Evolutionary conservation across 2,329 filamentous ascomycete genomes (phyloP), one percentile per base, ranked within the genome.

Genomic region (Pyrenochaeta sp.): DNA sequence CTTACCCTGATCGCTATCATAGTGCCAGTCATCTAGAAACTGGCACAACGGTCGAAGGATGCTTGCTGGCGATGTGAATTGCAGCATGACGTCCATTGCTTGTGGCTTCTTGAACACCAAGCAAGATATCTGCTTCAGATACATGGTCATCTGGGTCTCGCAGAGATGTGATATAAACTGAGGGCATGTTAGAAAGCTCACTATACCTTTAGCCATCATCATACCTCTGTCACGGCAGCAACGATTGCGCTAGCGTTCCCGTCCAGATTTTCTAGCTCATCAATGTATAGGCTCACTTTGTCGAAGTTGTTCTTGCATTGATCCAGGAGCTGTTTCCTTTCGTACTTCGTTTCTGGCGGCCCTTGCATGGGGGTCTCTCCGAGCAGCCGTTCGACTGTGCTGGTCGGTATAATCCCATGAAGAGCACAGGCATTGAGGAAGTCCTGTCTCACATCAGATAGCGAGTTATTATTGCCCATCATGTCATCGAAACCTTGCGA

Each of bases 341-440:
- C 84, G 67, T 92, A 92, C 56, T 89, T 89, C 3, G 90, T 89
- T 25, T 89, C 86, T 25, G 88, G 86, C 1, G 92, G 91, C 37
- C 88, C 90, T 64, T 92, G 89, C 81, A 95, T 90, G 0, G 92
- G 91, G 25, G 92, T 90, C 68, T 97, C 93, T 4, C 92, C 93
- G 2, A 97, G 80, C 9, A 99, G 85, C 3, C 86, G 86, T 72
- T 94, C 89, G 15, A 97, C 91, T 49, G 90, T 91, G 34, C 87
- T 84, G 63, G 93, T 88, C 0, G 89, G 86, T 25, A 98, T 88
- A n/a, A 99, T 82, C 0, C 89, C 88, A 75, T 98, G 93, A 39
- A 97, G 83, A 53, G 91, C 92, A 73, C 95, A 99, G 0, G 94
- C 89, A 63, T 96, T 95, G 40, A 96, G 86, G 65, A 98, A 98